Base-by-base conservation (phyloP, 371 early-diverging fungal species). In the Thermomucor indicae-seudaticae region DNA sequence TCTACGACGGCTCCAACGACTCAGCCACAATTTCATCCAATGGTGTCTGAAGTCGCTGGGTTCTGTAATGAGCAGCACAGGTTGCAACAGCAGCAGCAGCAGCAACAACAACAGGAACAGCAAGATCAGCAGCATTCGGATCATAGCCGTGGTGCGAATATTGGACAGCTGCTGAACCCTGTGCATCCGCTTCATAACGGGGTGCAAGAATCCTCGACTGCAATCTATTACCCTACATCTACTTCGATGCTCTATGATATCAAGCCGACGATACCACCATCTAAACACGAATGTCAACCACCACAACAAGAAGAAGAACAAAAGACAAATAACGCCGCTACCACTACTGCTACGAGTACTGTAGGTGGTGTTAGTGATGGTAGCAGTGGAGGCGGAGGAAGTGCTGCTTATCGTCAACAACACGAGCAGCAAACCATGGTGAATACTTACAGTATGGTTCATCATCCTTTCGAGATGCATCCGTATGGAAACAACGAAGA, bases 91-190 rank as follows among this genome's bases (percentile, higher is more conserved):
- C 20, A 32, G 12, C n/a, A 5, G 7, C 44, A 43, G 30, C 29
- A 46, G 27, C 30, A 39, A 47, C 30, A 38, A 47, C 16, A 34
- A 14, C 25, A 43, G 19, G 17, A 50, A 30, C 40, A 34, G 54
- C 14, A 30, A 43, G 45, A 35, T 6, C 45, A 34, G 12, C 35
- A 53, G 24, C 46, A 37, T 28, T 22, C 51, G 27, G 51, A 51
- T 39, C 37, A 49, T 27, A 49, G 14, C 25, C 38, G 40, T 25
- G 37, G 55, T 44, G 57, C 65, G 0, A 62, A 67, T 25, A 37
- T 72, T 3, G 72, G 65, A 4, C 72, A 72, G 44, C 37, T 72
- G 20, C 49, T 72, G 2, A 72, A 72, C 35, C 72, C 72, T 19
- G 55, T 72, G 12, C 71, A 70, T 47, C 71, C 71, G 10, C 49